A percentile compares a stretch with the other conserved stretches of the same genome.
These are phyloP conservation scores for Climacium dendroides DNA, from an alignment of 225 moss, liverwort and hornwort species.

Conservation along the genomic window DNA sequence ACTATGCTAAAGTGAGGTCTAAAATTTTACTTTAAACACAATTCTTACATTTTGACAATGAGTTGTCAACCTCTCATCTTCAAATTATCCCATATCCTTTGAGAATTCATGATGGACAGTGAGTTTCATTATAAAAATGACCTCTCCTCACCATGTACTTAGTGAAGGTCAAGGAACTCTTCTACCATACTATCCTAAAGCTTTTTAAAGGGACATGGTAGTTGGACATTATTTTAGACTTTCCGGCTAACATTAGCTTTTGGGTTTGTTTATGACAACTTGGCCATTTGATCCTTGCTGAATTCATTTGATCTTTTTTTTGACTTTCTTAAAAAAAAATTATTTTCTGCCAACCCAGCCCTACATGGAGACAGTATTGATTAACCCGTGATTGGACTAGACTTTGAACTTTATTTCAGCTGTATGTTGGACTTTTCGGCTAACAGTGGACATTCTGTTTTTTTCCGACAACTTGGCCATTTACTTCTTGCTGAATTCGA, in stretches of 20 bases:
- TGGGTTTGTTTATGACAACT: no score
- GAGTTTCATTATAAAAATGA: background rate
- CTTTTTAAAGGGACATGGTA: background rate
- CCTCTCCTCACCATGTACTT: no score
- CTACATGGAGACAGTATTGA: no score
- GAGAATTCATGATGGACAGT: background rate
- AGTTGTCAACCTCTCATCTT: background rate
- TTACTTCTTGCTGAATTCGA: background rate
- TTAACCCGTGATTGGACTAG: accelerated
- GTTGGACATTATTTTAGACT: no score
- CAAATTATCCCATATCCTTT: background rate
- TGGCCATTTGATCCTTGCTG: no score
- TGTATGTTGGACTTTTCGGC: accelerated
- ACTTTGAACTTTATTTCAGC: background rate
- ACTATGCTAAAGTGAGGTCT: background rate
- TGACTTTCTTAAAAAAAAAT: no score
- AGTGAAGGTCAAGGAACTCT: no score
- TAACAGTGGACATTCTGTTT: accelerated
- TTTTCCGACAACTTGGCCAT: background rate
- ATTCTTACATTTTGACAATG: background rate
- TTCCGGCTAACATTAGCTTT: no score
- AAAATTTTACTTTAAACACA: background rate
- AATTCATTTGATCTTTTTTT: no score
- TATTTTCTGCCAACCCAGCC: no score
- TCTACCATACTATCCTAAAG: accelerated